Percentiles rank a stretch among this genome's conserved stretches.
Evolutionary conservation across 331 rosid genomes (phyloP).

Genomic region (Pyracantha coccinea): DNA sequence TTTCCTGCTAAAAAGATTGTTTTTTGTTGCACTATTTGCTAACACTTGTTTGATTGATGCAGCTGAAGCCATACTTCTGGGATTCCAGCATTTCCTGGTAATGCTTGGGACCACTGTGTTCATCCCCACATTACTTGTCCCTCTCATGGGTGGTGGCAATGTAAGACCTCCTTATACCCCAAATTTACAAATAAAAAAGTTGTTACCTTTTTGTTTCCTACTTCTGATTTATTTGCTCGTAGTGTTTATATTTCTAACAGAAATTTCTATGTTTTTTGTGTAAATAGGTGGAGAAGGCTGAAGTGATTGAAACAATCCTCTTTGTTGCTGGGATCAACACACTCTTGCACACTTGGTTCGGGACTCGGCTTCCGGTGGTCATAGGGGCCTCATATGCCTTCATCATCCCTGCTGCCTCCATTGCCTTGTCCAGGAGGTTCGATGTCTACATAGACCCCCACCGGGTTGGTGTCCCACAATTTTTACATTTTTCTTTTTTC

Average conservation of each 20-base stretch:
- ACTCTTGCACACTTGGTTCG: slow-evolving; percentile 60
- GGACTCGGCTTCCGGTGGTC: slow-evolving; percentile 78
- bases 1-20: not conserved
- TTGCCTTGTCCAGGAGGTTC: slow-evolving; percentile 53
- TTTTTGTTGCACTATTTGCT: not conserved
- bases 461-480: slow-evolving; percentile 38
- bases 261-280: not conserved
- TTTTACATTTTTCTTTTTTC: not conserved
- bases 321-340: slow-evolving; percentile 78
- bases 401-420: slow-evolving; percentile 49
- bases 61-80: slow-evolving; percentile 71
- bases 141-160: slow-evolving; percentile 88
- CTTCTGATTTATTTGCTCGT: not conserved
- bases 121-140: slow-evolving; percentile 51
- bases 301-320: slow-evolving; percentile 66
- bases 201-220: not conserved
- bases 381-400: slow-evolving; percentile 71
- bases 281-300: slow-evolving; percentile 74
- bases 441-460: slow-evolving; percentile 36
- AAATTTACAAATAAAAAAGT: not conserved
- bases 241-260: not conserved
- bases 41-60: slow-evolving; percentile 8
- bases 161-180: slow-evolving; percentile 22
- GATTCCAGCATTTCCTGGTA: slow-evolving; percentile 74
- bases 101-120: slow-evolving; percentile 70